phyloP scores from a whole-genome alignment of 768 basidiomycete genomes.

The Leccinum ochraceum region DNA sequence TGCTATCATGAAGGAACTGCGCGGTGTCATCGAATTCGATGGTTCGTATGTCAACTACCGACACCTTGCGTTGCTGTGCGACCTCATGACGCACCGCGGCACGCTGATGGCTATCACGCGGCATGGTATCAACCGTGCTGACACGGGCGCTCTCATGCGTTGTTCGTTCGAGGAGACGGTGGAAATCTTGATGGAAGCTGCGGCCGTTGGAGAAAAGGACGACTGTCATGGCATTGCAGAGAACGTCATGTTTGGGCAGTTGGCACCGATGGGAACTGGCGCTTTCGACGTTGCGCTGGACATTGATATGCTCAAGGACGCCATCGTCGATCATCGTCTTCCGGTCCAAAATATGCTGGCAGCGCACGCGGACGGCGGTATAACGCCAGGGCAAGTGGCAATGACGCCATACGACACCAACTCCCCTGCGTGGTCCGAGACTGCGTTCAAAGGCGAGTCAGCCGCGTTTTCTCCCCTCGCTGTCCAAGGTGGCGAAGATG shows the following conservation, averaged over 20 bases:
- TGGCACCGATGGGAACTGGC: slow-evolving; percentile 99
- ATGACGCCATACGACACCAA: slow-evolving; percentile 98
- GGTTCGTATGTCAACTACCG: slow-evolving; percentile 99
- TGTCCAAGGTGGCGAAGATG: slow-evolving; percentile 82
- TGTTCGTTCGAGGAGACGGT: slow-evolving; percentile 99
- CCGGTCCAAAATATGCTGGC: slow-evolving; percentile 82
- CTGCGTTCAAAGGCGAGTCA: slow-evolving; percentile 76
- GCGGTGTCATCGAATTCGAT: slow-evolving; percentile 97
- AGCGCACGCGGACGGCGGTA: slow-evolving; percentile 79
- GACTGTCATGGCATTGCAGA: slow-evolving; percentile 99
- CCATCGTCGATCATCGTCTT: slow-evolving; percentile 93
- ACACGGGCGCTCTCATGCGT: slow-evolving; percentile 98
- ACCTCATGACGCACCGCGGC: slow-evolving; percentile 97
- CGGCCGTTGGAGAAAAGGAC: slow-evolving; percentile 96
- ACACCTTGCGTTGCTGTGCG: slow-evolving; percentile 94
- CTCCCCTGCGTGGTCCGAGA: slow-evolving; percentile 81
- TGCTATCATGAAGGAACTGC: slow-evolving; percentile 91
- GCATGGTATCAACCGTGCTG: slow-evolving; percentile 98
- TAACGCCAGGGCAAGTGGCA: slow-evolving; percentile 88
- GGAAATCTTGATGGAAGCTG: slow-evolving; percentile 98
- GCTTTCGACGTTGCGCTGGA: slow-evolving; percentile 95
- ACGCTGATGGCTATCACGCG: slow-evolving; percentile 97
- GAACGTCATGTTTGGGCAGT: slow-evolving; percentile 98
- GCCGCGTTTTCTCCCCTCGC: slow-evolving; percentile 96
- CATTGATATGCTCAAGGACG: slow-evolving; percentile 98